Evolutionary conservation across 177 flowering plant species (phyloP).

Genomic region (Vitis hybrid): DNA sequence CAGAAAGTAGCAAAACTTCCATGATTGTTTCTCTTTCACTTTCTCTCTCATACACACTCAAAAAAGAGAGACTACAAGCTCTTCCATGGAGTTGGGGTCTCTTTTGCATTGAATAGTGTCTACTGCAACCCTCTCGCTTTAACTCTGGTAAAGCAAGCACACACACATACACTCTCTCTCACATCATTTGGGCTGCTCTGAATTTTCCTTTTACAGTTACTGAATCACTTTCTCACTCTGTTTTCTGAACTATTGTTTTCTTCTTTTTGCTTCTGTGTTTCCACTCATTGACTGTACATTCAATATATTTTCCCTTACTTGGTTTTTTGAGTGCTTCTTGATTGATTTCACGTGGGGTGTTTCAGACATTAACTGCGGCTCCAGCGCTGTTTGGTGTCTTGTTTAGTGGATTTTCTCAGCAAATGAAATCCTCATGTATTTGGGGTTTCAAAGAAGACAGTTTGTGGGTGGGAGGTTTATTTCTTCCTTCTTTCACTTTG

Average conservation of each 20-base stretch:
- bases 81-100: constrained; percentile 25
- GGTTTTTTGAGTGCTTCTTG: not conserved
- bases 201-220: not conserved
- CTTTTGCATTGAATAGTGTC: constrained; percentile 6
- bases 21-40: not conserved
- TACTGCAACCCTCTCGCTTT: not conserved
- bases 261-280: not conserved
- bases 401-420: constrained; percentile 13
- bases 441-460: not conserved
- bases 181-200: constrained; percentile 14
- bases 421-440: constrained; percentile 4
- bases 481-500: not conserved
- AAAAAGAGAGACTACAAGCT: constrained; percentile 10
- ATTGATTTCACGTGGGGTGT: constrained; percentile 5
- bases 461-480: not conserved
- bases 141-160: constrained; percentile 6
- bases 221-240: constrained; percentile 1
- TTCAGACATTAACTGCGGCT: not conserved
- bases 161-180: constrained; percentile 10
- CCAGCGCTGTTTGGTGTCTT: not conserved
- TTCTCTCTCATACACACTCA: constrained; percentile 13
- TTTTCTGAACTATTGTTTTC: not conserved
- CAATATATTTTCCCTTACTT: not conserved
- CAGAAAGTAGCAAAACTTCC: too few relatives aligned
- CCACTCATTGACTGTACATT: not conserved